Evolutionary conservation across 768 basidiomycete genomes (phyloP), one percentile per base, ranked within the genome.

Genomic region (Pholiota microspora): DNA sequence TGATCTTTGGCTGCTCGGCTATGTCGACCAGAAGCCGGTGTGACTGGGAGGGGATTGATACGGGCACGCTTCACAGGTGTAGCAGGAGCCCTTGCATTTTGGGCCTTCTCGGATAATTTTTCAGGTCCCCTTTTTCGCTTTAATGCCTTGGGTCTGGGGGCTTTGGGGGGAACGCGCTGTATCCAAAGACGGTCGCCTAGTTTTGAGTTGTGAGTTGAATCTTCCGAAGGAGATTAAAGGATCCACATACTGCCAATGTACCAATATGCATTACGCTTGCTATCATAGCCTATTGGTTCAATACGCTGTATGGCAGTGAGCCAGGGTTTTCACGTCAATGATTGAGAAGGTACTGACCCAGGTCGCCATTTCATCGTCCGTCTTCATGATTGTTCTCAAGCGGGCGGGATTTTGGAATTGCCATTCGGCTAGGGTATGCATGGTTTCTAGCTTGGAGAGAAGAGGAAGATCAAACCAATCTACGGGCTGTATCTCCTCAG

Each of bases 181-280:
- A 92, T 82, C 92, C 92, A 94, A 21, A 94, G 75, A 21, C 92
- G 86, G 63, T 92, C 86, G 51, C 82, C 90, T 91, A 45, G 6
- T 4, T 53, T 15, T 40, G 51, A 53, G 13, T 42, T 36, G 47
- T 38, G 50, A 54, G 58, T 44, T 38, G 27, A 45, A 50, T 38
- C 25, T 52, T 23, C 49, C 24, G 8, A 45, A 40, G 6, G 13
- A 38, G 40, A 47, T 12, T n/a, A 31, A 44, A 47, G n/a, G 38
- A 46, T 46, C 16, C 31, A 73, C 79, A 32, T 70, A 88, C 88
- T 78, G 38, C 92, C 92, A 58, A 94, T 89, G 21, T 92, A 69
- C 91, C 91, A 93, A 64, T 92, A 94, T 0, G 87, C 85, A 66
- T 92, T 92, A 6, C 73, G 75, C 64, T 86, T 85, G 35, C 80